These are phyloP conservation scores for Candida pseudofarinosa DNA, from an alignment of 805 yeast genomes.

Conservation along the genomic window DNA sequence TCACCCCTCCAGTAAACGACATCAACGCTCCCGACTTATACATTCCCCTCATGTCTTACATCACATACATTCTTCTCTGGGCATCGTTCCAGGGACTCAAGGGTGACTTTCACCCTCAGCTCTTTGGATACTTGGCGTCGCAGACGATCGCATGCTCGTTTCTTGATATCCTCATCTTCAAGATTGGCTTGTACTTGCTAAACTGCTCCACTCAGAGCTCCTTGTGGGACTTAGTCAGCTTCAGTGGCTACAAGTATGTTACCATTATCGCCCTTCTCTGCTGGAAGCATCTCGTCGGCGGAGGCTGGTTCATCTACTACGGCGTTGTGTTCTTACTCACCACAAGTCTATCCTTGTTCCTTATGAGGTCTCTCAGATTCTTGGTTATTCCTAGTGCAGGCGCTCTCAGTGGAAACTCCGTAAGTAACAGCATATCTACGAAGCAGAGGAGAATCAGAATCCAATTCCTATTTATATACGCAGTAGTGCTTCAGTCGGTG, in stretches of 20 bases:
- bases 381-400: slow-evolving; percentile 59
- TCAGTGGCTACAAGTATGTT: slow-evolving; percentile 92
- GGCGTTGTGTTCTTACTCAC: slow-evolving; percentile 30
- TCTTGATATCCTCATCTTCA: slow-evolving; percentile 70
- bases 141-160: slow-evolving; percentile 80
- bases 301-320: slow-evolving; percentile 33
- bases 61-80: slow-evolving; percentile 81
- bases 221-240: slow-evolving; percentile 79
- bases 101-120: slow-evolving; percentile 90
- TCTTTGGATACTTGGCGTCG: slow-evolving; percentile 82
- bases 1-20: slow-evolving; percentile 79
- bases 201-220: slow-evolving; percentile 57
- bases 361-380: slow-evolving; percentile 66
- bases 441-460: slow-evolving; percentile 75
- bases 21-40: slow-evolving; percentile 94
- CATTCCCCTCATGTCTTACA: slow-evolving; percentile 89
- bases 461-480: slow-evolving; percentile 80
- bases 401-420: slow-evolving; percentile 30
- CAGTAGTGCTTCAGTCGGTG: slow-evolving; percentile 73
- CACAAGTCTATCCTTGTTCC: slow-evolving; percentile 50
- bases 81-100: slow-evolving; percentile 81
- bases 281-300: slow-evolving; percentile 43
- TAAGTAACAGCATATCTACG: slow-evolving; percentile 57
- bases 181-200: slow-evolving; percentile 78
- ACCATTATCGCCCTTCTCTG: slow-evolving; percentile 61